Conservation (phyloP, 2,329 filamentous ascomycete genomes). For the Fusarium sp. region DNA sequence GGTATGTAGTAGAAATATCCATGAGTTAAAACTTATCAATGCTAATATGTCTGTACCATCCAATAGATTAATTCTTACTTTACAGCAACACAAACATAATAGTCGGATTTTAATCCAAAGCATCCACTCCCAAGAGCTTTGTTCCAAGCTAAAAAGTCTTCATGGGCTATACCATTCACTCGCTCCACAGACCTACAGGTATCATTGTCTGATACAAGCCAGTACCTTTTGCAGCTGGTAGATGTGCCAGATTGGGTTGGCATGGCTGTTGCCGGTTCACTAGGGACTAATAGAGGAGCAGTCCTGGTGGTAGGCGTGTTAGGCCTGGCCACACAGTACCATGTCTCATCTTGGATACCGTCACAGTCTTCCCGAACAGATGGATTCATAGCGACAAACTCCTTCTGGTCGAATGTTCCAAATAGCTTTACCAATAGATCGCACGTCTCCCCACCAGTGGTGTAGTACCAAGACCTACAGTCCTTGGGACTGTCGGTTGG, state of each 20-base stretch:
- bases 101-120: background rate
- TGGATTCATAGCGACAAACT: background rate
- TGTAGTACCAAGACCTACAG: conserved; percentile 7
- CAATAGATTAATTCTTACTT: no score
- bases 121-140: background rate
- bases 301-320: background rate
- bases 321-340: background rate
- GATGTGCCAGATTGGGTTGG: background rate
- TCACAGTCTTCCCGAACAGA: accelerated
- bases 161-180: background rate
- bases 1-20: no score
- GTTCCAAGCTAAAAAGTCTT: background rate
- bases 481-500: background rate
- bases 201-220: background rate
- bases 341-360: accelerated
- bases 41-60: no score
- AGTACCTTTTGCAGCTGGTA: accelerated
- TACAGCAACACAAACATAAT: conserved; percentile 5
- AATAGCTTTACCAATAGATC: background rate
- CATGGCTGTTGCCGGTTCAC: accelerated
- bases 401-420: background rate
- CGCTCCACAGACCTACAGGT: conserved; percentile 1
- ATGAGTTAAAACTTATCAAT: no score
- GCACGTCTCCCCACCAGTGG: background rate
- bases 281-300: accelerated